Conservation (phyloP, 495 filamentous ascomycete species). For the Penicillium riverlandense region DNA sequence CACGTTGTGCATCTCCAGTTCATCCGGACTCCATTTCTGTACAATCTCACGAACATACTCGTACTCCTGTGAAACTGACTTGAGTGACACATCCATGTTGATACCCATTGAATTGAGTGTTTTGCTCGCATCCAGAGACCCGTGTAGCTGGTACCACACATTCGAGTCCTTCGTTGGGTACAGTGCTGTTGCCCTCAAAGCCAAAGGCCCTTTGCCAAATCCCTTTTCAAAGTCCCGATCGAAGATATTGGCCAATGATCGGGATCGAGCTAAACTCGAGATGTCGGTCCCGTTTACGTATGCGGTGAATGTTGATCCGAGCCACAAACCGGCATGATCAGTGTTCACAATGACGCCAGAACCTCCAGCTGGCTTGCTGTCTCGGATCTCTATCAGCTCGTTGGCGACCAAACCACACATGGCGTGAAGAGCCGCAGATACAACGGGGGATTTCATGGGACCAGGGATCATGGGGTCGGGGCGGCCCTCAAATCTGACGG, state of each 20-base stretch:
- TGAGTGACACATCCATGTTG: constrained; percentile 8
- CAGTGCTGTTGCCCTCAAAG: constrained; percentile 17
- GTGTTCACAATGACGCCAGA: constrained; percentile 11
- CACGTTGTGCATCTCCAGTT: constrained; percentile 27
- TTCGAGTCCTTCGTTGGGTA: constrained; percentile 18
- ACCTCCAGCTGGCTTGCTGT: constrained; percentile 2
- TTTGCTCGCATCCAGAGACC: constrained; percentile 17
- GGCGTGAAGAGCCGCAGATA: constrained; percentile 17
- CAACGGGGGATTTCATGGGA: constrained; percentile 17
- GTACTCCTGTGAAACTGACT: constrained; percentile 6
- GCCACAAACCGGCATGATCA: constrained; percentile 19
- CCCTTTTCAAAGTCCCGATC: constrained; percentile 16
- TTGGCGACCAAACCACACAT: constrained; percentile 19
- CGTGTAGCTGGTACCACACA: constrained; percentile 29
- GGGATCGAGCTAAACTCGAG: constrained; percentile 2
- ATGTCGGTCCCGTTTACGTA: constrained; percentile 13
- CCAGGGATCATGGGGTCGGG: constrained; percentile 17
- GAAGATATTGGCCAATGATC: constrained; percentile 8
- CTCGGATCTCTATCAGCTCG: constrained; percentile 14
- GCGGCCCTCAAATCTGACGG: constrained; percentile 14
- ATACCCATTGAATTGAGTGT: constrained; percentile 19
- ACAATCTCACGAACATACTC: constrained; percentile 20
- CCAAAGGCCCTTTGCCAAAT: constrained; percentile 11
- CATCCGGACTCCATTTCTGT: constrained; percentile 19
- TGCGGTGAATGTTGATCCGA: constrained; percentile 11